Conservation (phyloP, 2,329 filamentous ascomycete species). For the Tolypocladium guangdongense region DNA sequence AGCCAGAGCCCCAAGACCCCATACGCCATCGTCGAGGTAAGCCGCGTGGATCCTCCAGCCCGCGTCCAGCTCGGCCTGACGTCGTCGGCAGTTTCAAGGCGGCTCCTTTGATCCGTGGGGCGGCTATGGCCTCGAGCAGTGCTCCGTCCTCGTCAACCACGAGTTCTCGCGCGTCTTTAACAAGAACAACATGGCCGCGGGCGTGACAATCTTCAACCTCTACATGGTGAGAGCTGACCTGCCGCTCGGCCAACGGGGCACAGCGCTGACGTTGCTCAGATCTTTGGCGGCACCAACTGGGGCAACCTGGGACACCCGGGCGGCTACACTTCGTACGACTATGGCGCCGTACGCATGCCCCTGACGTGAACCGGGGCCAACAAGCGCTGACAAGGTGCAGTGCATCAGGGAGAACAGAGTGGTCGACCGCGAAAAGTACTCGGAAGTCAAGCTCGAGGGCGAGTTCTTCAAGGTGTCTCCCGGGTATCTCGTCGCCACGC, state of each 20-base stretch:
- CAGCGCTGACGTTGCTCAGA: constrained; percentile 23
- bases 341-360: constrained; percentile 27
- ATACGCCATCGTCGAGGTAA: constrained; percentile 49
- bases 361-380: neutral
- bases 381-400: neutral
- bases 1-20: constrained; percentile 54
- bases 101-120: constrained; percentile 68
- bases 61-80: neutral
- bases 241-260: too few relatives aligned
- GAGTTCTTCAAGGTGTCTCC: constrained; percentile 67
- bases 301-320: constrained; percentile 64
- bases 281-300: constrained; percentile 74
- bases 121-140: constrained; percentile 57
- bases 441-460: constrained; percentile 64
- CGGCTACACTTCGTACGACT: constrained; percentile 49
- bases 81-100: constrained; percentile 46
- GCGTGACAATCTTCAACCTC: constrained; percentile 56
- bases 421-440: constrained; percentile 64
- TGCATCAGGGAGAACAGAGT: constrained; percentile 57
- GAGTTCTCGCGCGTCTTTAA: constrained; percentile 71
- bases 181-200: constrained; percentile 61
- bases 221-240: constrained; percentile 50
- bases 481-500: constrained; percentile 51
- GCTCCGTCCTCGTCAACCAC: constrained; percentile 53
- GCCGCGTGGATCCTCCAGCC: neutral